Evolutionary conservation across 202 grass and related monocot species (phyloP).

Genomic region (Dendrocalamus latiflorus): DNA sequence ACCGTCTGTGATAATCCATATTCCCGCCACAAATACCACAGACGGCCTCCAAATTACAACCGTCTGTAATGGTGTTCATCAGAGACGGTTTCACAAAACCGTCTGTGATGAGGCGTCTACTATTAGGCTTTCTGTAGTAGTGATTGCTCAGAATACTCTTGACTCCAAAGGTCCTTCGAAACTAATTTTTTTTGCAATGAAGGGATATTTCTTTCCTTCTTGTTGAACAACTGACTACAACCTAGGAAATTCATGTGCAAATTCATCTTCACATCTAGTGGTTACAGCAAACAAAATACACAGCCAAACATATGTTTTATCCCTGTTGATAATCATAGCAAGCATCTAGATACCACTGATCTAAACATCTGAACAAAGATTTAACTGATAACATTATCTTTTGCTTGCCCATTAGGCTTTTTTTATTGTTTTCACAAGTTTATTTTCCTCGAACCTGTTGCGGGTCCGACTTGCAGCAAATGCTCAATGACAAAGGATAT

Average conservation of each 20-base stretch:
- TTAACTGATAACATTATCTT: background rate
- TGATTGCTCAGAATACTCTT: background rate
- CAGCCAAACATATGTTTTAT: background rate
- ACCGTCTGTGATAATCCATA: too few relatives aligned
- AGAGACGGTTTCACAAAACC: too few relatives aligned
- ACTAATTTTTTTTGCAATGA: background rate
- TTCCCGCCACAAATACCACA: too few relatives aligned
- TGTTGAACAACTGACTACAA: background rate
- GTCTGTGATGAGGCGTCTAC: too few relatives aligned
- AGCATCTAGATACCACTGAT: background rate
- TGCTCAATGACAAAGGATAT: constrained; percentile 65
- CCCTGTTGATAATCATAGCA: background rate
- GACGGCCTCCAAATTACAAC: too few relatives aligned
- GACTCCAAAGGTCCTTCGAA: background rate
- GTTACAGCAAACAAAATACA: background rate
- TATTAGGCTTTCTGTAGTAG: too few relatives aligned
- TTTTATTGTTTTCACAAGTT: background rate
- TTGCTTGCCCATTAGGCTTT: background rate
- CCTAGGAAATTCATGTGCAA: too few relatives aligned
- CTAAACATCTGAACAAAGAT: background rate
- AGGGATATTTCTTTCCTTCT: background rate
- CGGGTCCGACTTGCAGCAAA: constrained; percentile 70
- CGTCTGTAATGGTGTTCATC: too few relatives aligned
- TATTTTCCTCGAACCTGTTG: background rate
- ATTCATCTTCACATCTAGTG: too few relatives aligned